These are phyloP conservation scores for Trichoderma aggressivum DNA, from an alignment of 2,329 filamentous ascomycete genomes.

Conservation along the genomic window DNA sequence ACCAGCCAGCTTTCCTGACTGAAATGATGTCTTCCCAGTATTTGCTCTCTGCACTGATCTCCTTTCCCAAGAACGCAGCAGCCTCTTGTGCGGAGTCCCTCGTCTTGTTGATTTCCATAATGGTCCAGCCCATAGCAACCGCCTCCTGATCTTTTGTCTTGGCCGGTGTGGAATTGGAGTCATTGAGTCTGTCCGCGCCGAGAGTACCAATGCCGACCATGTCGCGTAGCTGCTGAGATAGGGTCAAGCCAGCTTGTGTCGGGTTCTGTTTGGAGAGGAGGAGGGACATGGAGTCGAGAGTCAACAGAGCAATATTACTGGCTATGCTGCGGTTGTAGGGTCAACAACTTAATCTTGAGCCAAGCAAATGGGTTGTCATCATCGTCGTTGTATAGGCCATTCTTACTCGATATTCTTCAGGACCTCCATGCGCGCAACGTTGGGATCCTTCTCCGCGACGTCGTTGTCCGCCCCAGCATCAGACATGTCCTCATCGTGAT, in stretches of 20 bases:
- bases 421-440: slow-evolving; percentile 55
- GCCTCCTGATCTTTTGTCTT: slow-evolving; percentile 55
- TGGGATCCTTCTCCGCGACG: slow-evolving; percentile 43
- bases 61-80: slow-evolving; percentile 67
- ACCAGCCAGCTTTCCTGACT: slow-evolving; percentile 83
- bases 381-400: slow-evolving; percentile 9
- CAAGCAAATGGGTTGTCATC: not conserved
- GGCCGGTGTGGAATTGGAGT: slow-evolving; percentile 56
- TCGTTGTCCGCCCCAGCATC: slow-evolving; percentile 48
- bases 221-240: slow-evolving; percentile 68
- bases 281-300: slow-evolving; percentile 79
- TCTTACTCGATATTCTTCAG: slow-evolving; percentile 54
- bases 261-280: slow-evolving; percentile 79
- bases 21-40: slow-evolving; percentile 88
- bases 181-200: slow-evolving; percentile 61
- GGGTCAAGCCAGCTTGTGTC: slow-evolving; percentile 62
- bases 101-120: slow-evolving; percentile 71
- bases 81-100: slow-evolving; percentile 71
- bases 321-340: slow-evolving; percentile 30
- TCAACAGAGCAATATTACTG: slow-evolving; percentile 59
- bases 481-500: slow-evolving; percentile 44
- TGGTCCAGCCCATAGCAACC: slow-evolving; percentile 67
- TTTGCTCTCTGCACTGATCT: slow-evolving; percentile 74
- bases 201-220: slow-evolving; percentile 72
- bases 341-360: not conserved